These are phyloP conservation scores for Geotrichum ghanense DNA, from an alignment of 805 yeast species.

Conservation along the genomic window DNA sequence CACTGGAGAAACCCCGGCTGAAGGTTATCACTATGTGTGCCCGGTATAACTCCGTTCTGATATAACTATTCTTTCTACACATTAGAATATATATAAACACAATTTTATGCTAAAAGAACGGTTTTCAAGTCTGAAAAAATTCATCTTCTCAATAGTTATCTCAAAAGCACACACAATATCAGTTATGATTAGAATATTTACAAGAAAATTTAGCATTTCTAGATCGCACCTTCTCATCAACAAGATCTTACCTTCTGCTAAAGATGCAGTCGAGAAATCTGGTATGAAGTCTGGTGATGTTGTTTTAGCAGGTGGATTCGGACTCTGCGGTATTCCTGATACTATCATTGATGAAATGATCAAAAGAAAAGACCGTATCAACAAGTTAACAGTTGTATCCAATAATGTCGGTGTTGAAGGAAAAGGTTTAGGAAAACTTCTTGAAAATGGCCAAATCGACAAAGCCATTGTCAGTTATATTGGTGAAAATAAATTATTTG, in stretches of 20 bases:
- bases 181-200: background rate
- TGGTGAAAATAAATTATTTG: constrained; percentile 34
- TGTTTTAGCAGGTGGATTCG: constrained; percentile 39
- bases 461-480: constrained; percentile 37
- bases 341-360: constrained; percentile 31
- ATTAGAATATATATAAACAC: too few relatives aligned
- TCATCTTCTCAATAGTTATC: too few relatives aligned
- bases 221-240: background rate
- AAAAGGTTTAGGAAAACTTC: constrained; percentile 32
- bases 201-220: background rate
- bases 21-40: too few relatives aligned
- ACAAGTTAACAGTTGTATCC: constrained; percentile 33
- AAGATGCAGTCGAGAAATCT: background rate
- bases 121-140: too few relatives aligned
- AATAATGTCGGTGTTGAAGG: constrained; percentile 39
- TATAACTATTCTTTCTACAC: too few relatives aligned
- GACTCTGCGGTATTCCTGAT: constrained; percentile 37
- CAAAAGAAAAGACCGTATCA: constrained; percentile 24
- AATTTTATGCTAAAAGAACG: too few relatives aligned
- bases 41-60: too few relatives aligned
- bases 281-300: constrained; percentile 15
- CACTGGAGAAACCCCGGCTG: too few relatives aligned
- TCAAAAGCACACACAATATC: too few relatives aligned
- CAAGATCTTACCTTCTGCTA: background rate
- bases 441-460: constrained; percentile 32